Conservation (phyloP, 2,329 filamentous ascomycete genomes). For the Ophiocordyceps australis region DNA sequence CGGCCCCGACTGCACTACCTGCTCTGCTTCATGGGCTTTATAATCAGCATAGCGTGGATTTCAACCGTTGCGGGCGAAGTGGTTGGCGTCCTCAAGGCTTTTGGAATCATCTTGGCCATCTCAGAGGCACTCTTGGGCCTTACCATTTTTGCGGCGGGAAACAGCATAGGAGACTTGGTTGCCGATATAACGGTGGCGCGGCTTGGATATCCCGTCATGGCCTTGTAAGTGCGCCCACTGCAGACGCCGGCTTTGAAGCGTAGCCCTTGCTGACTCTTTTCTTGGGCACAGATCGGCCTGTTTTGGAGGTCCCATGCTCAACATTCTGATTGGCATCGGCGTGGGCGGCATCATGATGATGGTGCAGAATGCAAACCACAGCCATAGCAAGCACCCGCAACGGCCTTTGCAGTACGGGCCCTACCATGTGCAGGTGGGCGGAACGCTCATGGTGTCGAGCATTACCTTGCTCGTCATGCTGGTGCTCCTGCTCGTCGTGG, state of each 20-base stretch:
- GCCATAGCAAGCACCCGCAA: constrained; percentile 48
- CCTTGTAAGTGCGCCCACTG: constrained; percentile 30
- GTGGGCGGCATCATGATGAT: constrained; percentile 81
- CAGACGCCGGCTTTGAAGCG: neutral
- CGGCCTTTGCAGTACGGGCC: constrained; percentile 48
- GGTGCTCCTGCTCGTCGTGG: constrained; percentile 56
- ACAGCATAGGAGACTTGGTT: constrained; percentile 84
- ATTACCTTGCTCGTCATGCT: constrained; percentile 71
- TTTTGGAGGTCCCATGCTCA: constrained; percentile 96
- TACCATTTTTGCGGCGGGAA: constrained; percentile 91
- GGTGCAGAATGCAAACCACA: constrained; percentile 46
- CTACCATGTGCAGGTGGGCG: constrained; percentile 70
- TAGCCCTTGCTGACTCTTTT: neutral
- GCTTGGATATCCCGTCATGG: constrained; percentile 93
- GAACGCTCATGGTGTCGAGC: constrained; percentile 70
- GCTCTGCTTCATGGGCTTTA: constrained; percentile 77
- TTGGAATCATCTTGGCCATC: constrained; percentile 83
- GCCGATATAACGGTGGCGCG: constrained; percentile 88
- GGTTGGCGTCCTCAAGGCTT: constrained; percentile 80
- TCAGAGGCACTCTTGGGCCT: constrained; percentile 88
- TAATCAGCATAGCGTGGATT: constrained; percentile 89
- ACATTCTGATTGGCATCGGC: constrained; percentile 90
- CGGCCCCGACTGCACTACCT: constrained; percentile 59
- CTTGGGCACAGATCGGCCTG: constrained; percentile 49
- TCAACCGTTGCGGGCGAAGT: constrained; percentile 91